These are phyloP conservation scores for Blastobotrys capitulatus DNA, from an alignment of 1,139 yeast genomes.

Conservation along the genomic window DNA sequence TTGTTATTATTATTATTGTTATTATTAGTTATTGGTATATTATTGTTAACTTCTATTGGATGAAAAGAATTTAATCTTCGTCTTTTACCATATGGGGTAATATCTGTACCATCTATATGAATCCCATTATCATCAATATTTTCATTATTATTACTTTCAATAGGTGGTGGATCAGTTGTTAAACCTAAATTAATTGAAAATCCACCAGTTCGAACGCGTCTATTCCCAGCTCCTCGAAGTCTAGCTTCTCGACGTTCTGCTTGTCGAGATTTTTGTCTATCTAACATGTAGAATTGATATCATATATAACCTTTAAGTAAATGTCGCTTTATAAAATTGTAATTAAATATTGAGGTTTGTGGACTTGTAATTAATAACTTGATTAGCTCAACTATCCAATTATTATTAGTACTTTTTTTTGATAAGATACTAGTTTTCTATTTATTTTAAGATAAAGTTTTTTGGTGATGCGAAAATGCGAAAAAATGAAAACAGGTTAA, in stretches of 20 bases:
- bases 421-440: too few relatives aligned
- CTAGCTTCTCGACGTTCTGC: slow-evolving; percentile 21
- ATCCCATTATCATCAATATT: not conserved
- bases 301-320: too few relatives aligned
- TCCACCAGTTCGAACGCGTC: slow-evolving; percentile 6
- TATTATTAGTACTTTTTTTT: too few relatives aligned
- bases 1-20: not conserved
- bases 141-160: not conserved
- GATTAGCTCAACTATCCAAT: too few relatives aligned
- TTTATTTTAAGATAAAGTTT: too few relatives aligned
- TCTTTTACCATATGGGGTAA: slow-evolving; percentile 3
- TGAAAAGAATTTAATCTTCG: slow-evolving; percentile 3
- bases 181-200: not conserved
- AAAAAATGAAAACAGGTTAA: too few relatives aligned
- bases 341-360: too few relatives aligned
- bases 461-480: too few relatives aligned
- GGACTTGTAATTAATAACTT: too few relatives aligned
- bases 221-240: slow-evolving; percentile 24
- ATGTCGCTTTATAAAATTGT: too few relatives aligned
- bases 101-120: slow-evolving; percentile 1
- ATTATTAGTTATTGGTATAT: not conserved
- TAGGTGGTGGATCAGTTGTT: not conserved
- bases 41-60: not conserved
- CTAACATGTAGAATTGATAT: too few relatives aligned
- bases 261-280: slow-evolving; percentile 10